Evolutionary conservation across 768 basidiomycete genomes (phyloP).

Genomic region (Holtermanniella nyarrowii): DNA sequence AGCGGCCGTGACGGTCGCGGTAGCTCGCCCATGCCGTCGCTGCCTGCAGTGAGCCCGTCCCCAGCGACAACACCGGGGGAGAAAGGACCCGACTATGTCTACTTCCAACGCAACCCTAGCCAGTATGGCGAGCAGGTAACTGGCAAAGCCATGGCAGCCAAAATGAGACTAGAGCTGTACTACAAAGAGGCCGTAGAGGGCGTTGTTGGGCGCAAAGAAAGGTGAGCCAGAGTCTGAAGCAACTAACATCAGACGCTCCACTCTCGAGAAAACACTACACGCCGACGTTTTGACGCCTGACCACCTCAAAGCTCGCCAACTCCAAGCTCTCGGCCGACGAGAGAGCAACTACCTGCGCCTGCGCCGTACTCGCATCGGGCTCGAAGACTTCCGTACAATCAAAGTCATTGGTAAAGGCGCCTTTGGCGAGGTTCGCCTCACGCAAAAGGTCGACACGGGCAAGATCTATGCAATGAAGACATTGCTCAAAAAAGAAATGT

Average conservation of each 20-base stretch:
- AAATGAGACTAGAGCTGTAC: constrained; percentile 89
- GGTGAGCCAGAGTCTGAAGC: constrained; percentile 47
- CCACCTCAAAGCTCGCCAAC: constrained; percentile 29
- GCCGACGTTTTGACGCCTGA: constrained; percentile 33
- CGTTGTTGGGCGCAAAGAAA: constrained; percentile 83
- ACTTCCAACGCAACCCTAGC: constrained; percentile 70
- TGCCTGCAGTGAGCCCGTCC: not conserved
- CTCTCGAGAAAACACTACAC: constrained; percentile 32
- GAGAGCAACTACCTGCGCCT: constrained; percentile 61
- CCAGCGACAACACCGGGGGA: constrained; percentile 9
- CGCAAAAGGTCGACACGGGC: constrained; percentile 92
- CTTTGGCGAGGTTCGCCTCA: constrained; percentile 93
- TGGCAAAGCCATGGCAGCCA: constrained; percentile 77
- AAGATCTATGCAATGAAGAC: constrained; percentile 99
- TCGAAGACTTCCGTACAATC: constrained; percentile 89
- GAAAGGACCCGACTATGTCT: constrained; percentile 64
- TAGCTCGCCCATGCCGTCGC: not conserved
- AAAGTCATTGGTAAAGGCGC: constrained; percentile 99
- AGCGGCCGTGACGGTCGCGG: not conserved
- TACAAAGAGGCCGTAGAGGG: constrained; percentile 95
- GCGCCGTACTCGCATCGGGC: constrained; percentile 74
- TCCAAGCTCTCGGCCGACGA: constrained; percentile 32
- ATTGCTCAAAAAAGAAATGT: constrained; percentile 93
- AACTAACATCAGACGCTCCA: constrained; percentile 23
- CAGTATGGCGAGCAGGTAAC: constrained; percentile 71